phyloP scores from a whole-genome alignment of 208 protist genomes.

The Balamuthia mandrillaris region DNA sequence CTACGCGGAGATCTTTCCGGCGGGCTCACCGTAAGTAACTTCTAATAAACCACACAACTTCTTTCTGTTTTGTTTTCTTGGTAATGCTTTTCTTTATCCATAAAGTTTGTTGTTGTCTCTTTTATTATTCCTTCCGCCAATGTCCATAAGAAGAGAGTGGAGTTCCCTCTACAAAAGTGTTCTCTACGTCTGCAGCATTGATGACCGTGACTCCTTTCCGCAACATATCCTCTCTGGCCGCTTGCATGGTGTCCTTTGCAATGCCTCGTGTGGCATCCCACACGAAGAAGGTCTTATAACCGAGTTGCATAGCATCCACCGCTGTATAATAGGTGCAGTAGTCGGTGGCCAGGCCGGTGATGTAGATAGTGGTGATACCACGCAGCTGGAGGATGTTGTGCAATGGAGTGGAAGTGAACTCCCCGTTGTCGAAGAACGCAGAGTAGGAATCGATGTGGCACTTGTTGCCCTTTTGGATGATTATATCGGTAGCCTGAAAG shows the following conservation, averaged over 20 bases:
- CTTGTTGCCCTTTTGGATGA: constrained; percentile 58
- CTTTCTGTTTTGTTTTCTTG: no score
- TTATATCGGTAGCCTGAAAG: no score
- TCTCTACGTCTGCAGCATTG: no score
- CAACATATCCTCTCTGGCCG: constrained; percentile 9
- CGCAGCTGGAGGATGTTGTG: constrained; percentile 33
- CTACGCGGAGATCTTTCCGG: no score
- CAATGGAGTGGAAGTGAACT: constrained; percentile 40
- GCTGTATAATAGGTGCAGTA: constrained; percentile 61
- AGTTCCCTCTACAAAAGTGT: no score
- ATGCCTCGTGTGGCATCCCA: constrained; percentile 47
- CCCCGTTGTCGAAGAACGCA: constrained; percentile 57
- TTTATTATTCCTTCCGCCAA: no score
- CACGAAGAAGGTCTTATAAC: constrained; percentile 57
- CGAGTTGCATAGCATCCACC: constrained; percentile 39
- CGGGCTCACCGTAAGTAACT: no score
- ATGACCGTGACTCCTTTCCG: constrained; percentile 17
- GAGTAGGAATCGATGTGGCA: constrained; percentile 58
- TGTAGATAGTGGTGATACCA: background rate
- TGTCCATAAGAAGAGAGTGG: no score
- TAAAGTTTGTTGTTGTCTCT: no score
- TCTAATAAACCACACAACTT: no score
- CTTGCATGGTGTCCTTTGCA: background rate
- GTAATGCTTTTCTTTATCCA: no score
- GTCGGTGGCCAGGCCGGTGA: constrained; percentile 57